A percentile compares a stretch with the other conserved stretches of the same genome.
Evolutionary conservation across 2,329 filamentous ascomycete genomes (phyloP).

Genomic region (Venturia nashicola): DNA sequence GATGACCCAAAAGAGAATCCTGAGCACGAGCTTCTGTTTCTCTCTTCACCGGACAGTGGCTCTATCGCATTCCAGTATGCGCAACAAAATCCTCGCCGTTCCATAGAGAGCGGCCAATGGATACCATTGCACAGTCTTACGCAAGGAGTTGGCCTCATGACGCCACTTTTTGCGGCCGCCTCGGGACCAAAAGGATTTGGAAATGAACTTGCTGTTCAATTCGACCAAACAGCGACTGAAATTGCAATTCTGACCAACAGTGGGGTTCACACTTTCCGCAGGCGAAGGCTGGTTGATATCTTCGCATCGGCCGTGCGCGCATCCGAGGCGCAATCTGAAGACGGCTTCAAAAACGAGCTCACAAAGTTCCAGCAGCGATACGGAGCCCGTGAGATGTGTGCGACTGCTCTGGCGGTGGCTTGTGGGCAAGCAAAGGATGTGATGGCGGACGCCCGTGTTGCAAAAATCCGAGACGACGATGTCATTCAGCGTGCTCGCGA

Average conservation of each 20-base stretch:
- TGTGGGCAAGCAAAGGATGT: conserved; percentile 86
- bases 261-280: conserved; percentile 74
- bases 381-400: conserved; percentile 77
- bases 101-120: conserved; percentile 71
- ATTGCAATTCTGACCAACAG: conserved; percentile 86
- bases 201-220: conserved; percentile 94
- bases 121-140: conserved; percentile 61
- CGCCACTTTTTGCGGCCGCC: conserved; percentile 55
- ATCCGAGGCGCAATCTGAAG: conserved; percentile 47
- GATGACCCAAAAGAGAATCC: conserved; percentile 35
- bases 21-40: conserved; percentile 54
- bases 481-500: conserved; percentile 76
- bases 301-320: conserved; percentile 68
- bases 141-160: conserved; percentile 69
- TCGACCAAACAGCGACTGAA: conserved; percentile 69
- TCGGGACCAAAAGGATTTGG: conserved; percentile 67
- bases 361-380: conserved; percentile 77
- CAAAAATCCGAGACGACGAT: conserved; percentile 65
- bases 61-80: conserved; percentile 53
- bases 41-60: conserved; percentile 78
- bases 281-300: conserved; percentile 78
- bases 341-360: conserved; percentile 70
- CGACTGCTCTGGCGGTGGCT: conserved; percentile 83
- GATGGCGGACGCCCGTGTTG: conserved; percentile 55
- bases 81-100: conserved; percentile 43